phyloP scores from a whole-genome alignment of 257 asterid genomes.

The Solanum microdontum region DNA sequence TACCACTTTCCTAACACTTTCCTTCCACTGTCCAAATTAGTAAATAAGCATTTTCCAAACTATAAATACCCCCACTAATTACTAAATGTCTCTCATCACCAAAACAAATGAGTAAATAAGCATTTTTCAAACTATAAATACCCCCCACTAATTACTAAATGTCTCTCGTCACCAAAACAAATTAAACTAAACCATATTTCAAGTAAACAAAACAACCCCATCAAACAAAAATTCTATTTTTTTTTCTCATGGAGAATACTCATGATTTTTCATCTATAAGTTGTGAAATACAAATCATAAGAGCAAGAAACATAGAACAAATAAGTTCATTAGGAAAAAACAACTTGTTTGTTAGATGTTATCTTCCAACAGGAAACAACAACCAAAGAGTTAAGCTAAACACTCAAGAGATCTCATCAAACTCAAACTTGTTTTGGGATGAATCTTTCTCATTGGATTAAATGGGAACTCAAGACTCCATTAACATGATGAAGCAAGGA shows the following conservation, averaged over 20 bases:
- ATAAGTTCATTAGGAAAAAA: constrained; percentile 1
- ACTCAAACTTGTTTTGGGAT: constrained; percentile 34
- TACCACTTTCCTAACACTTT: not conserved
- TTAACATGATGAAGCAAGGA: constrained; percentile 23
- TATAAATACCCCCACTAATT: constrained; percentile 13
- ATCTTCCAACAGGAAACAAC: constrained; percentile 34
- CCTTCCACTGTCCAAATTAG: not conserved
- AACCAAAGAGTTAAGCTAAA: constrained; percentile 31
- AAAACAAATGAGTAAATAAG: not conserved
- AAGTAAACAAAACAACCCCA: not conserved
- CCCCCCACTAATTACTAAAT: not conserved
- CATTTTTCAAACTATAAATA: constrained; percentile 15
- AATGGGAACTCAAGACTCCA: constrained; percentile 24
- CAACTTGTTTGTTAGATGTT: constrained; percentile 49
- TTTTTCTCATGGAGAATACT: constrained; percentile 16
- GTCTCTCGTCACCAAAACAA: constrained; percentile 5
- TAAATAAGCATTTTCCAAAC: not conserved
- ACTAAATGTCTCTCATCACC: constrained; percentile 2
- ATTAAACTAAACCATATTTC: not conserved
- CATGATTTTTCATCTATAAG: constrained; percentile 10
- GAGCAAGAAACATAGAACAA: constrained; percentile 31
- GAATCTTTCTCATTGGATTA: constrained; percentile 46
- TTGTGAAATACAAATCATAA: constrained; percentile 32
- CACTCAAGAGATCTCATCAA: constrained; percentile 32
- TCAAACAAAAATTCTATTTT: not conserved